Evolutionary conservation across 208 protist species (phyloP).

Genomic region (Sergeia podlipaevii): DNA sequence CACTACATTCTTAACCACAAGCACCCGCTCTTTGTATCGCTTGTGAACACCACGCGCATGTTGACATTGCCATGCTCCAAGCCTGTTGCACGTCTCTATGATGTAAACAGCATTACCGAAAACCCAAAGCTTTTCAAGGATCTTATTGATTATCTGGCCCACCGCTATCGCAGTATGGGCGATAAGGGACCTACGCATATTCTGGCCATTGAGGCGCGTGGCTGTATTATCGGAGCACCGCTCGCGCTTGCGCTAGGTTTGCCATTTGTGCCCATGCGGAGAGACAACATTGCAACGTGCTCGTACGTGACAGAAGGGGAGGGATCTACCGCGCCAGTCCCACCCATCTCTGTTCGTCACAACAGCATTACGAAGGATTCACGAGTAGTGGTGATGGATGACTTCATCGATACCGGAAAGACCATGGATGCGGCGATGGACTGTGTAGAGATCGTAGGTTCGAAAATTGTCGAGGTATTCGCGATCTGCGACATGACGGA

Average conservation of each 20-base stretch:
- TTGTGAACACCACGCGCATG: conserved; percentile 13
- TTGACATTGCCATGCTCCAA: conserved; percentile 9
- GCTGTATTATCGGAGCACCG: conserved; percentile 71
- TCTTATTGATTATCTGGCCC: conserved; percentile 56
- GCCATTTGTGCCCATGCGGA: conserved; percentile 70
- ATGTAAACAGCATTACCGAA: conserved; percentile 82
- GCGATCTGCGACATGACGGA: conserved; percentile 67
- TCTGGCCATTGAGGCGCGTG: conserved; percentile 69
- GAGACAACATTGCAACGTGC: conserved; percentile 34
- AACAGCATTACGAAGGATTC: conserved; percentile 50
- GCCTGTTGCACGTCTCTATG: conserved; percentile 58
- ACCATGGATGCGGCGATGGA: conserved; percentile 68
- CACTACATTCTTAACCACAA: conserved; percentile 33
- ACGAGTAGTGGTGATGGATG: conserved; percentile 84
- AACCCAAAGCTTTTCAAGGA: conserved; percentile 56
- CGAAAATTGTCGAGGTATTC: conserved; percentile 60
- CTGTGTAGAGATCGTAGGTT: conserved; percentile 50
- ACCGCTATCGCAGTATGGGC: conserved; percentile 61
- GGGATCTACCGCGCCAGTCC: conserved; percentile 13
- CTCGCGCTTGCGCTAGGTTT: conserved; percentile 71
- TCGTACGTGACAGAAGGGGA: conserved; percentile 50
- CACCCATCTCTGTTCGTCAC: conserved; percentile 47
- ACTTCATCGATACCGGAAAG: conserved; percentile 81
- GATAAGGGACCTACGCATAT: conserved; percentile 63
- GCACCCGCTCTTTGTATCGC: conserved; percentile 24